Evolutionary conservation across 768 basidiomycete genomes (phyloP).

Genomic region (Postia placenta): DNA sequence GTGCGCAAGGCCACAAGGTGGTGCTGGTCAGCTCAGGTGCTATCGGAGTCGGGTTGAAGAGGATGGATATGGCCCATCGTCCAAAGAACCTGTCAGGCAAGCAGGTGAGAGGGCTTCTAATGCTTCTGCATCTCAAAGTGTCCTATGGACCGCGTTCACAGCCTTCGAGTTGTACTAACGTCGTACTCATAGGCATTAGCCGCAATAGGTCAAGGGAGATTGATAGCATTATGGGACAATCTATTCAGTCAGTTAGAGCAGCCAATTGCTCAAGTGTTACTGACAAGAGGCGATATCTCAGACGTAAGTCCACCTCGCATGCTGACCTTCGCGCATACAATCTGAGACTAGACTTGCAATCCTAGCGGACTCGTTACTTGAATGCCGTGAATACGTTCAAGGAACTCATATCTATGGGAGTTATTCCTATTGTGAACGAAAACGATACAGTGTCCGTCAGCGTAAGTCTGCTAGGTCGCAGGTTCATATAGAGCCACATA

Average conservation of each 20-base stretch:
- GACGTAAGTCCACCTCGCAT: slow-evolving; percentile 53
- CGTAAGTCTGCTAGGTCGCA: slow-evolving; percentile 44
- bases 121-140: neutral
- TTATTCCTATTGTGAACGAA: slow-evolving; percentile 97
- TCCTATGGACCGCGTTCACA: neutral
- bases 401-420: slow-evolving; percentile 87
- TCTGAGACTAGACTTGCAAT: neutral
- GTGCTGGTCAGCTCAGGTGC: slow-evolving; percentile 96
- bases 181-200: slow-evolving; percentile 69
- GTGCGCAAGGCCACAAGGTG: slow-evolving; percentile 82
- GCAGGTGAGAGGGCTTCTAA: slow-evolving; percentile 53
- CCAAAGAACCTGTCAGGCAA: slow-evolving; percentile 87
- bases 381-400: slow-evolving; percentile 96
- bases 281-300: slow-evolving; percentile 95
- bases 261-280: slow-evolving; percentile 90
- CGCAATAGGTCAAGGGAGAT: slow-evolving; percentile 92
- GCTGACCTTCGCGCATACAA: neutral
- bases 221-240: slow-evolving; percentile 97
- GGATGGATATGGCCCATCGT: slow-evolving; percentile 77
- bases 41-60: slow-evolving; percentile 91
- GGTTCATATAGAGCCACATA: too few species aligned
- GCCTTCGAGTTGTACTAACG: slow-evolving; percentile 4
- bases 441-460: slow-evolving; percentile 98
- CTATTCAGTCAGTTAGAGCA: slow-evolving; percentile 91
- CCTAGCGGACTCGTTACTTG: slow-evolving; percentile 85